A percentile compares a stretch with the other conserved stretches of the same genome.
phyloP scores from a whole-genome alignment of 177 flowering plant genomes.

The Telopea speciosissima region DNA sequence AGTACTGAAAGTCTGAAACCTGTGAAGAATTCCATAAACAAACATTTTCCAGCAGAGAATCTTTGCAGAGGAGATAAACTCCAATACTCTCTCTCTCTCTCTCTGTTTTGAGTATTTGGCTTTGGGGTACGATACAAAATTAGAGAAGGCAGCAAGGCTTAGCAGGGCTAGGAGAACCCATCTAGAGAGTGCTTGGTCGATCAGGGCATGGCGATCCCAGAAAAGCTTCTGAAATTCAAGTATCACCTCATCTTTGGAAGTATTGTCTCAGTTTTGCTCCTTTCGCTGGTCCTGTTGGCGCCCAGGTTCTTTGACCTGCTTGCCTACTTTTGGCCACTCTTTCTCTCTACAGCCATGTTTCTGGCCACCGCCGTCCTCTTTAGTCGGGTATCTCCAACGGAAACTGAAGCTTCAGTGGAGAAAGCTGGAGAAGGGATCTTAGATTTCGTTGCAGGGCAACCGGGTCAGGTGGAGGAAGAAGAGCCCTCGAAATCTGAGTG shows the following conservation, averaged over 20 bases:
- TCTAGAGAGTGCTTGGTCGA: too few relatives aligned
- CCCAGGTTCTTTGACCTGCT: slow-evolving; percentile 53
- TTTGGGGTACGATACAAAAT: too few relatives aligned
- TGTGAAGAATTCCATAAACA: neutral
- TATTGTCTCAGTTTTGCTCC: slow-evolving; percentile 6
- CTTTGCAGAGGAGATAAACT: slow-evolving; percentile 15
- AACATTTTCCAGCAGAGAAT: slow-evolving; percentile 20
- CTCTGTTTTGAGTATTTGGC: too few relatives aligned
- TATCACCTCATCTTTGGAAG: slow-evolving; percentile 28
- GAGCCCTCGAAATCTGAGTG: neutral
- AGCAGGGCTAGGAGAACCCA: too few relatives aligned
- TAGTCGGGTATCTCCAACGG: slow-evolving; percentile 33
- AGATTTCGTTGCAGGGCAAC: slow-evolving; percentile 57
- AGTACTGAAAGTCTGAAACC: neutral
- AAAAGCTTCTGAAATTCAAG: slow-evolving; percentile 43
- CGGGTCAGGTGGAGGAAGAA: slow-evolving; percentile 9
- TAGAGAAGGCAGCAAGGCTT: too few relatives aligned
- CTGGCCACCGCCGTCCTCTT: slow-evolving; percentile 46
- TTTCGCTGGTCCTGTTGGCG: slow-evolving; percentile 29
- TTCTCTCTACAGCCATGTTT: slow-evolving; percentile 66
- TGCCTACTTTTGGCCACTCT: slow-evolving; percentile 73
- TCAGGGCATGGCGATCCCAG: slow-evolving; percentile 40
- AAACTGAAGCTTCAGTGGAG: slow-evolving; percentile 20
- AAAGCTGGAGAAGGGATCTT: slow-evolving; percentile 53
- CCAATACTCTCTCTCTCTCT: slow-evolving; percentile 2